A percentile compares a stretch with the other conserved stretches of the same genome.
phyloP scores from a whole-genome alignment of 495 filamentous ascomycete genomes.

The Letharia lupina region DNA sequence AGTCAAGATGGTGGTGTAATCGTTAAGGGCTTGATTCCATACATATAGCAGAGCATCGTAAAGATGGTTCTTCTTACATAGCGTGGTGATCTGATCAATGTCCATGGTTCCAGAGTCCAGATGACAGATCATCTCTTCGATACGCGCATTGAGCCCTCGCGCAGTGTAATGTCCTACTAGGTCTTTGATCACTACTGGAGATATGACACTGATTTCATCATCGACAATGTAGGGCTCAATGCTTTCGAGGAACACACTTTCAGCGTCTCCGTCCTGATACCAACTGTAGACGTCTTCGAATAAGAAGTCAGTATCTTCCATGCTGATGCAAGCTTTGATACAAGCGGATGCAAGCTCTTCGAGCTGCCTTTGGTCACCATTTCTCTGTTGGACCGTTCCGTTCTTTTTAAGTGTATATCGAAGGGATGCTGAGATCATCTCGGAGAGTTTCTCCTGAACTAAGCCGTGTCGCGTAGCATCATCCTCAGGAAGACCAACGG shows the following conservation, averaged over 20 bases:
- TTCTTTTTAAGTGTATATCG: conserved; percentile 77
- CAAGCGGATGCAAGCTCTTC: conserved; percentile 74
- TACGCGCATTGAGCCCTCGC: conserved; percentile 57
- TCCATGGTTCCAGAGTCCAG: conserved; percentile 87
- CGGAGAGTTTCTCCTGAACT: conserved; percentile 79
- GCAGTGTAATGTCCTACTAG: conserved; percentile 71
- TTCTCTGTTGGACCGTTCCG: conserved; percentile 37
- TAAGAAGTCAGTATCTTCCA: conserved; percentile 69
- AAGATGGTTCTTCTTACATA: conserved; percentile 83
- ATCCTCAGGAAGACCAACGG: conserved; percentile 88
- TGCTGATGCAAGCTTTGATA: conserved; percentile 70
- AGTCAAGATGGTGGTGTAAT: conserved; percentile 84
- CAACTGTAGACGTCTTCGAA: conserved; percentile 85
- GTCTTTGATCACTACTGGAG: conserved; percentile 76
- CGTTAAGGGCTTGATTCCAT: conserved; percentile 82
- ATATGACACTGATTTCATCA: conserved; percentile 62
- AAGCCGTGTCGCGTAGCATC: conserved; percentile 63
- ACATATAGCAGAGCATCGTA: conserved; percentile 96
- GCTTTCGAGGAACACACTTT: conserved; percentile 74
- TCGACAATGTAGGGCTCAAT: conserved; percentile 81
- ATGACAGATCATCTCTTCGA: conserved; percentile 94
- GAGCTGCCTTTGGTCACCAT: conserved; percentile 50
- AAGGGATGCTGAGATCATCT: conserved; percentile 90
- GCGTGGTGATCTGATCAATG: conserved; percentile 80
- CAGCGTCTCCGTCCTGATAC: conserved; percentile 68